Evolutionary conservation across 495 filamentous ascomycete species (phyloP), one percentile per base, ranked within the genome.

Genomic region (Penicillium angulare): DNA sequence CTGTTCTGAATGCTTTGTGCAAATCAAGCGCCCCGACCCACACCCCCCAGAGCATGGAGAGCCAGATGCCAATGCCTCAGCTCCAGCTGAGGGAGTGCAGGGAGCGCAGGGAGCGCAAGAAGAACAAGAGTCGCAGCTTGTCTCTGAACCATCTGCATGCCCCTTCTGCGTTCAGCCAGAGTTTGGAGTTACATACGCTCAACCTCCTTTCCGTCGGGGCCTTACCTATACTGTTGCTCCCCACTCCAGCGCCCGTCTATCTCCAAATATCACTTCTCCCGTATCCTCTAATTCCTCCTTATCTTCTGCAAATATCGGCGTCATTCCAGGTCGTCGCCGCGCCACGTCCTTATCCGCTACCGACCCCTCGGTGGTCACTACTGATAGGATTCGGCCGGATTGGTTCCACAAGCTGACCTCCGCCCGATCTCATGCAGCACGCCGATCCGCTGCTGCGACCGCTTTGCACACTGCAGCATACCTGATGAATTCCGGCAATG

Each of bases 1-100:
- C 49, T 98, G 93, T 73, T 97, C 93, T 39, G 93, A 98, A 72
- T 98, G 93, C 65, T 98, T 98, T 59, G 95, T 98, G 7, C 93
- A 98, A 64, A 98, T 98, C 64, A 98, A 96, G 73, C 83, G 93
- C 20, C 89, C 92, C 7, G 93, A 98, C 59, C 93, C 93, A 12
- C 93, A 98, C 71, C 86, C 89, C 34, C 93, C 93, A 9, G 93
- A 98, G 66, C 90, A 95, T 48, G 79, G 79, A 5, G 80, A 84
- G 36, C 65, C 80, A 7, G 68, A 81, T 43, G 47, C 77, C 56
- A 70, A 81, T 68, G 55, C 73, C 52, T 34, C 76, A 60, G 56
- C 69, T 54, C 39, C 73, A 60, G 49, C 71, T 7, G 67, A 64
- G 27, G 70, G 61, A 64, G 66, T 65, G 22, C 52, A 64, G 20